These are phyloP conservation scores for Iris macrosiphon DNA, from an alignment of 106 monocot species.

Conservation along the genomic window DNA sequence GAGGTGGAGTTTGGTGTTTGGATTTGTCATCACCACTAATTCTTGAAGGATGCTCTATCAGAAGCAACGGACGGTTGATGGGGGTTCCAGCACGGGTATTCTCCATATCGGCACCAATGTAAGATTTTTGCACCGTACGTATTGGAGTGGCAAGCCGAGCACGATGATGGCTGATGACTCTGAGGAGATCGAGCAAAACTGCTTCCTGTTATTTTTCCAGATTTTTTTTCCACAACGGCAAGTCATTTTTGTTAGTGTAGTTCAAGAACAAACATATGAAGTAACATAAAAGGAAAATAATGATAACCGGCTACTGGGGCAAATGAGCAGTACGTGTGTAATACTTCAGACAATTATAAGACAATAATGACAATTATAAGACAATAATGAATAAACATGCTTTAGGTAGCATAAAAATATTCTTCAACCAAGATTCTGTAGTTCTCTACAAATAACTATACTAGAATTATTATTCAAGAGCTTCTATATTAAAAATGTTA, in stretches of 20 bases:
- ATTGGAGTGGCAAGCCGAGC: constrained; percentile 95
- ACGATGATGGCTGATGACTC: constrained; percentile 83
- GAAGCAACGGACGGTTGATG: constrained; percentile 50
- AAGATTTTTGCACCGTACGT: constrained; percentile 90
- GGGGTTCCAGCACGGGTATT: constrained; percentile 27
- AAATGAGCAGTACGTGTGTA: neutral
- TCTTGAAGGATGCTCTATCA: constrained; percentile 54
- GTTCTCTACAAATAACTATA: no score
- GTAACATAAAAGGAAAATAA: neutral
- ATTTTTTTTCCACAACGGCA: neutral
- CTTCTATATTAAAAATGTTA: no score
- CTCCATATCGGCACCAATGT: constrained; percentile 55
- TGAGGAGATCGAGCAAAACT: constrained; percentile 79
- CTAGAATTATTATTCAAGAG: no score
- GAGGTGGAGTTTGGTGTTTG: constrained; percentile 25
- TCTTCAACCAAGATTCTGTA: no score
- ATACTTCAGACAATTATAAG: neutral
- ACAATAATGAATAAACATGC: neutral
- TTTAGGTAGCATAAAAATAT: neutral
- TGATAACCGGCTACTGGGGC: neutral
- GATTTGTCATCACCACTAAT: constrained; percentile 50
- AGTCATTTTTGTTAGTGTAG: neutral
- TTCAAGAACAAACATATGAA: neutral
- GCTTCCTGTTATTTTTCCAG: constrained; percentile 59
- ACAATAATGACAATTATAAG: no score